phyloP scores from a whole-genome alignment of 2,329 filamentous ascomycete genomes.

The Fusarium lateritium region DNA sequence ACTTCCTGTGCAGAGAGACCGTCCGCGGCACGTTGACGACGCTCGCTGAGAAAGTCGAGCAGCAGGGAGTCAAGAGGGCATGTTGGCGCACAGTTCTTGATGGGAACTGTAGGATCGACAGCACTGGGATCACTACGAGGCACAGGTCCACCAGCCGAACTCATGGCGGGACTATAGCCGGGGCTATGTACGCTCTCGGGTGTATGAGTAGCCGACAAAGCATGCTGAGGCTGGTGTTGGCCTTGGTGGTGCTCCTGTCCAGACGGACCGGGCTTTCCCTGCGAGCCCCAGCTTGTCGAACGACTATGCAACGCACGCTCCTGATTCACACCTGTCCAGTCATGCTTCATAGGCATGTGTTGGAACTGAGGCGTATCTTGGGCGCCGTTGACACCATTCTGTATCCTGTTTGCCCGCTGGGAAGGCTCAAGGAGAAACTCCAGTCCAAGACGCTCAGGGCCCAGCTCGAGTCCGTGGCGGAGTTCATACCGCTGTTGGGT shows the following conservation, averaged over 20 bases:
- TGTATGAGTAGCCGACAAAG: conserved; percentile 37
- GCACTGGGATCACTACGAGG: conserved; percentile 40
- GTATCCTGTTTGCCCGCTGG: conserved; percentile 67
- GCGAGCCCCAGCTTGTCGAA: conserved; percentile 45
- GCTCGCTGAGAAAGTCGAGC: conserved; percentile 81
- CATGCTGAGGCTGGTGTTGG: conserved; percentile 30
- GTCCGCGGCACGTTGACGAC: conserved; percentile 75
- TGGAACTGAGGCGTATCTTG: conserved; percentile 62
- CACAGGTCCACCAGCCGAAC: conserved; percentile 25
- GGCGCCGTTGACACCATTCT: conserved; percentile 64
- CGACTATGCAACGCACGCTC: conserved; percentile 46
- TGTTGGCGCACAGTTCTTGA: conserved; percentile 76
- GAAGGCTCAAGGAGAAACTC: conserved; percentile 79
- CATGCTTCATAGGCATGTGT: conserved; percentile 66
- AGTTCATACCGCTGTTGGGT: conserved; percentile 66
- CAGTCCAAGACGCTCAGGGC: conserved; percentile 77
- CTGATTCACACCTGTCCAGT: conserved; percentile 58
- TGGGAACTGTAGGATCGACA: conserved; percentile 52
- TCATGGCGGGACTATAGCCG: conserved; percentile 43
- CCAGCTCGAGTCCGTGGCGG: conserved; percentile 71
- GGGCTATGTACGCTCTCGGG: conserved; percentile 45
- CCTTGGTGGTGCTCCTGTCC: conserved; percentile 39
- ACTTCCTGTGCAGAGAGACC: conserved; percentile 76
- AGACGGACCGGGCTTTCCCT: conserved; percentile 35
- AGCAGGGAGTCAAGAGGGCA: conserved; percentile 86